Conservation (phyloP, 805 yeast genomes). For the Metschnikowia arizonensis region DNA sequence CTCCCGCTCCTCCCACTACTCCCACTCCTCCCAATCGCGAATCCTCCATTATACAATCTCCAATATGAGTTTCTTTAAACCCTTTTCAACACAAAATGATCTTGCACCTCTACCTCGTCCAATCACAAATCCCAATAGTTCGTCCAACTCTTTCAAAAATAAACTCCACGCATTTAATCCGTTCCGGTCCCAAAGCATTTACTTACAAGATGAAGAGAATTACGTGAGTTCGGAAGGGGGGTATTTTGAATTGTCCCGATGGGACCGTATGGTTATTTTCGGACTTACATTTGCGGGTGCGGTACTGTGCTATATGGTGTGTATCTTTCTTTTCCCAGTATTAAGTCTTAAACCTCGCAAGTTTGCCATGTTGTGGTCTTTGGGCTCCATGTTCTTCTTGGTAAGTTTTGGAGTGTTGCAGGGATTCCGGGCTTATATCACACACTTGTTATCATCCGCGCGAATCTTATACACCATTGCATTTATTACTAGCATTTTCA, state of each 20-base stretch:
- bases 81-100: constrained; percentile 29
- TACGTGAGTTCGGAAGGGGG: constrained; percentile 44
- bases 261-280: constrained; percentile 46
- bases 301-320: constrained; percentile 38
- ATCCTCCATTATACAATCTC: too few species aligned
- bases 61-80: constrained; percentile 39
- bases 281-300: constrained; percentile 43
- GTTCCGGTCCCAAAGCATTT: constrained; percentile 33
- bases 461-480: constrained; percentile 36
- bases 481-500: constrained; percentile 35
- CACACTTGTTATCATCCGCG: constrained; percentile 41
- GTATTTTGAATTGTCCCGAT: constrained; percentile 38
- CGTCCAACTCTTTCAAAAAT: constrained; percentile 23
- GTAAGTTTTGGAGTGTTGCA: constrained; percentile 45
- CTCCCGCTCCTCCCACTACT: too few species aligned
- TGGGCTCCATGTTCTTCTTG: constrained; percentile 43
- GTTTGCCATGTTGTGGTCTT: constrained; percentile 46
- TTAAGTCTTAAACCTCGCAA: constrained; percentile 41
- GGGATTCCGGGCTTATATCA: constrained; percentile 38
- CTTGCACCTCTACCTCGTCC: constrained; percentile 39
- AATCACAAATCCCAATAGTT: constrained; percentile 24
- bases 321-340: constrained; percentile 42
- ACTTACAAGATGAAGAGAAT: constrained; percentile 40
- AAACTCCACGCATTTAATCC: constrained; percentile 38
- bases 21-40: too few species aligned